phyloP scores from a whole-genome alignment of 2,329 filamentous ascomycete genomes.

The Amesomyces nigricolor region DNA sequence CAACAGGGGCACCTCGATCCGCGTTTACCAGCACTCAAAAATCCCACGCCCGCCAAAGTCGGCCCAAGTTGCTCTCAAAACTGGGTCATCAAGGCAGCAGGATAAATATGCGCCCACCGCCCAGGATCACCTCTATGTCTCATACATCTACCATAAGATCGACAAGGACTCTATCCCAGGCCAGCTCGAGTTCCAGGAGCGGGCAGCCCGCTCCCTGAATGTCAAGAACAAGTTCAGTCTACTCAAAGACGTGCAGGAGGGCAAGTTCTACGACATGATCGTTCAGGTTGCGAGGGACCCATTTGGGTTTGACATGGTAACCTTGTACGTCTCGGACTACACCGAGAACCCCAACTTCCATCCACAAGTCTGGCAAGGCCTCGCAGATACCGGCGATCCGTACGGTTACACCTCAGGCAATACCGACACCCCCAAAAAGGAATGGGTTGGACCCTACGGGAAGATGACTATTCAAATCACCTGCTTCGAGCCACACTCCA shows the following conservation, averaged over 20 bases:
- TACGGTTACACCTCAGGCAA: slow-evolving; percentile 46
- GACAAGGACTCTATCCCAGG: slow-evolving; percentile 41
- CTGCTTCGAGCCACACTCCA: slow-evolving; percentile 63
- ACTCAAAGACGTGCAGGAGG: slow-evolving; percentile 55
- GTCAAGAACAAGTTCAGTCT: slow-evolving; percentile 54
- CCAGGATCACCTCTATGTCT: slow-evolving; percentile 41
- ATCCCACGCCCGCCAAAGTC: slow-evolving; percentile 38
- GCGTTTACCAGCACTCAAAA: slow-evolving; percentile 37
- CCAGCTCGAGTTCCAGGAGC: slow-evolving; percentile 38
- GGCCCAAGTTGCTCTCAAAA: slow-evolving; percentile 32
- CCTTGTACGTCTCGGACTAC: slow-evolving; percentile 77
- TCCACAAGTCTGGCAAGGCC: slow-evolving; percentile 37
- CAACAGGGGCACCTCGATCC: slow-evolving; percentile 38
- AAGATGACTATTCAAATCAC: slow-evolving; percentile 66
- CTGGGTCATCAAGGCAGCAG: slow-evolving; percentile 2
- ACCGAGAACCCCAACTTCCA: slow-evolving; percentile 64
- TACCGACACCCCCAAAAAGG: slow-evolving; percentile 1
- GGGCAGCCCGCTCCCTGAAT: slow-evolving; percentile 37
- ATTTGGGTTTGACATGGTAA: slow-evolving; percentile 41
- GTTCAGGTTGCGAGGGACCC: slow-evolving; percentile 61
- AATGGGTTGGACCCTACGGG: slow-evolving; percentile 70
- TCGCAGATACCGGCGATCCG: slow-evolving; percentile 29
- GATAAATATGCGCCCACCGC: slow-evolving; percentile 21
- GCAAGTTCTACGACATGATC: slow-evolving; percentile 61
- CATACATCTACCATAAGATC: slow-evolving; percentile 41